These are phyloP conservation scores for Aleurites moluccanus DNA, from an alignment of 441 rosid genomes.

Conservation along the genomic window DNA sequence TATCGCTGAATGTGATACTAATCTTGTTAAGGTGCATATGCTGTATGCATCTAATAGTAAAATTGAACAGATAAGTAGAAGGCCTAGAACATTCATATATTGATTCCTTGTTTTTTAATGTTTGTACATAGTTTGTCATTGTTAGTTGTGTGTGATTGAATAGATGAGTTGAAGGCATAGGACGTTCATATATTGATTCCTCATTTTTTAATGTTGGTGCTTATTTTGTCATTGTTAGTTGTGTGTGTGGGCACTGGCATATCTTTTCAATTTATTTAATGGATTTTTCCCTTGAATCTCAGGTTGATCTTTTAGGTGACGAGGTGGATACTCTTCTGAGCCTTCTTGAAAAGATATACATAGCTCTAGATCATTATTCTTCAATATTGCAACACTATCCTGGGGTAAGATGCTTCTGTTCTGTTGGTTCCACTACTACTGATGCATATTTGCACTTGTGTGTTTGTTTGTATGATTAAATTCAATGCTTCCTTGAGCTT, in stretches of 20 bases:
- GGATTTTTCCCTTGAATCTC: slow-evolving; percentile 27
- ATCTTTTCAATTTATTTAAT: not conserved
- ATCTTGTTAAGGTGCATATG: not conserved
- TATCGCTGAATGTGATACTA: no score
- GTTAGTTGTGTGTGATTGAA: no score
- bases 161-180: no score
- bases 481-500: slow-evolving; percentile 5
- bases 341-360: slow-evolving; percentile 91
- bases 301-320: slow-evolving; percentile 97
- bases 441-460: not conserved
- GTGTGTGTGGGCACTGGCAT: not conserved
- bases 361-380: slow-evolving; percentile 93
- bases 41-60: not conserved
- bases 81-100: not conserved
- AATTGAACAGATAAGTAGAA: not conserved
- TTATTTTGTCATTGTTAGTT: not conserved
- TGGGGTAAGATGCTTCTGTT: slow-evolving; percentile 58
- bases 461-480: not conserved
- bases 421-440: not conserved
- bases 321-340: slow-evolving; percentile 74
- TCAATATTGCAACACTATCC: slow-evolving; percentile 87
- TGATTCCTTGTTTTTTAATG: not conserved
- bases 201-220: slow-evolving; percentile 2
- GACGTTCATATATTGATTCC: no score
- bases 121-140: no score